Evolutionary conservation across 208 protist species (phyloP), one percentile per base, ranked within the genome.

Genomic region (Trypanosoma congolense): DNA sequence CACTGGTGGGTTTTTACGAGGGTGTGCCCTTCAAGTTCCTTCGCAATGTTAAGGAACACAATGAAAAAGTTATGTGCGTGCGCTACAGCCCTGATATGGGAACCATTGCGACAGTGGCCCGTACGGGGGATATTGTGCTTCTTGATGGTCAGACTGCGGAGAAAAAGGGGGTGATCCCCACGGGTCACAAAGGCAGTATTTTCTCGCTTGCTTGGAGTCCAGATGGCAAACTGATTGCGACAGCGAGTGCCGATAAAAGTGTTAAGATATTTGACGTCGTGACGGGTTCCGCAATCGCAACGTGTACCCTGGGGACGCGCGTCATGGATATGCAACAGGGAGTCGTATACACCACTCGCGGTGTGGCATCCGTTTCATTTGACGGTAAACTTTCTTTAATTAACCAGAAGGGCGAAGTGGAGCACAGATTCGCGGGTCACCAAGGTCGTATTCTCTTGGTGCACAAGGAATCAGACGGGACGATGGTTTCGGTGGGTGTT

Each of bases 11-110:
- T 22, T 83, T 86, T 44, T 87, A 86, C 48, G 75, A 86, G 60
- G 80, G 78, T 16, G 63, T 70, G 16, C 80, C 84, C 14, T 83
- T 87, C 48, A 80, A 67, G 33, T 85, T 83, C 51, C 64, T 64
- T 46, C 46, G 59, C 28, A 75, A 64, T 48, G 45, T 70, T 0
- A 60, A 56, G 6, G 65, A 56, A 18, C 74, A 85, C 54, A 69
- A 21, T 18, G 77, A 71, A 24, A 76, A 64, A 18, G 75, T 92
- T n/a, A 92, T 73, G 29, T 79, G 73, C 54, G 70, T 89, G 49
- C 70, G 79, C 8, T 88, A 75, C 60, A 73, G 65, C 41, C 77
- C 77, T 19, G 69, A 84, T 40, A 61, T 60, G 47, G 50, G 51
- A 4, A 50, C 52, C 4, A 69, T 89, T 51, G 80, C 70, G 26